Evolutionary conservation across 2,329 filamentous ascomycete species (phyloP), one percentile per base, ranked within the genome.

Genomic region (Penicillium sp.): DNA sequence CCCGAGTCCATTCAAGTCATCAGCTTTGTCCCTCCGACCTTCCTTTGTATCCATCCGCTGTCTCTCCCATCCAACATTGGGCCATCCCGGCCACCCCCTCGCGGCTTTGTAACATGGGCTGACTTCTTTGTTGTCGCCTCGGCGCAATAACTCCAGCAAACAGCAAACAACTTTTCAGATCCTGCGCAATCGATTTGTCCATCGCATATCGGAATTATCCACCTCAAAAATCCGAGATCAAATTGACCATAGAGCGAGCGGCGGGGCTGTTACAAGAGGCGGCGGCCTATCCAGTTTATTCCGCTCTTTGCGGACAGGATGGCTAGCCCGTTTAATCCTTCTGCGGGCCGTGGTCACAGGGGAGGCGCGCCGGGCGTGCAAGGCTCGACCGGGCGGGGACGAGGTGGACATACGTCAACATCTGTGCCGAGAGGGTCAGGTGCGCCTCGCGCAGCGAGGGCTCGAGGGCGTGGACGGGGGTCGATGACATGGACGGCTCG

Each of bases 311-410:
- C 65, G 67, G 62, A 41, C 64, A 71, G 61, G 53, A 73, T 73
- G 71, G 66, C 68, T 59, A 64, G 64, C 57, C 66, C 69, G 40
- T 63, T 68, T 41, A 71, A 67, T 55, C 65, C 69, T 43, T 71
- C 70, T 60, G 55, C 19, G n/a, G 61, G 59, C 50, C 63, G 65
- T 33, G 61, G 61, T 53, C 70, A 70, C 57, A 66, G 61, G 56
- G 63, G 64, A 59, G 69, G 65, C 49, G 59, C 61, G 48, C 59
- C 48, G 21, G 46, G 46, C 49, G 53, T 64, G 48, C 55, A 64
- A 41, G 60, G 57, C 40, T 55, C 65, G 54, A 58, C 59, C 48
- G 61, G 62, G 40, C 67, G 68, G 55, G 70, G 70, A 55, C 65
- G 67, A 33, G 69, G 69, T 47, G 61, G 55, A 8, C 61, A 60